These are phyloP conservation scores for Gaultheria prostrata DNA, from an alignment of 148 eudicot genomes.

Conservation along the genomic window DNA sequence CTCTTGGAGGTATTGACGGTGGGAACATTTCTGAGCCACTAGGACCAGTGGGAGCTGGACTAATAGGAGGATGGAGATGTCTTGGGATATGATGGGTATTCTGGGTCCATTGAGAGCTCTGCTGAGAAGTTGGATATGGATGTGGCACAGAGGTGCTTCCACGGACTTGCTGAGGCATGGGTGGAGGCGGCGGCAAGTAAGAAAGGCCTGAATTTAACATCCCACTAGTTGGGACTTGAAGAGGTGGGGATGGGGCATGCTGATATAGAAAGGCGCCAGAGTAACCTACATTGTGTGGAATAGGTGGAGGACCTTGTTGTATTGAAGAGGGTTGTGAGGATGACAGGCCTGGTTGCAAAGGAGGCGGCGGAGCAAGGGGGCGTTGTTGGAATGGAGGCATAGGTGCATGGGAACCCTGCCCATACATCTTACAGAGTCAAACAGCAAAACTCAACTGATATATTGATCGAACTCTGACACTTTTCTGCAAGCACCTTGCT, in stretches of 20 bases:
- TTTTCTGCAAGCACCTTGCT: constrained; percentile 2
- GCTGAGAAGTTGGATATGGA: constrained; percentile 35
- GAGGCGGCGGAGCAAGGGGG: constrained; percentile 35
- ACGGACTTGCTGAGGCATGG: constrained; percentile 27
- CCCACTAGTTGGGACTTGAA: constrained; percentile 36
- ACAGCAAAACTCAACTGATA: background rate
- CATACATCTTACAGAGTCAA: constrained; percentile 43
- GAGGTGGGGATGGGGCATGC: constrained; percentile 32
- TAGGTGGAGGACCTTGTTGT: constrained; percentile 38
- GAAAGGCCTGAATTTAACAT: constrained; percentile 31
- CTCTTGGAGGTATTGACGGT: constrained; percentile 21
- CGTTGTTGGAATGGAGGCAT: constrained; percentile 47
- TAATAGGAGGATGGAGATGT: constrained; percentile 25
- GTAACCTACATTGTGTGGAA: constrained; percentile 28
- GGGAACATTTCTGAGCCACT: constrained; percentile 17
- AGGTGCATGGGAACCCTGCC: constrained; percentile 54
- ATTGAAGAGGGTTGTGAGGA: constrained; percentile 25
- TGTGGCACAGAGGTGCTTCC: constrained; percentile 29
- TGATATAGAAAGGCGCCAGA: constrained; percentile 36
- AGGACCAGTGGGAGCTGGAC: constrained; percentile 8
- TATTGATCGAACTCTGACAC: constrained; percentile 8
- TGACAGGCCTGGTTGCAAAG: constrained; percentile 41
- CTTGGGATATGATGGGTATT: constrained; percentile 36
- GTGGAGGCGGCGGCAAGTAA: constrained; percentile 37
- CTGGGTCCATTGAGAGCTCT: constrained; percentile 37